Percentiles rank a stretch among this genome's conserved stretches.
These are phyloP conservation scores for Plasmodium malariae DNA, from an alignment of 169 alveolate species.

Conservation along the genomic window DNA sequence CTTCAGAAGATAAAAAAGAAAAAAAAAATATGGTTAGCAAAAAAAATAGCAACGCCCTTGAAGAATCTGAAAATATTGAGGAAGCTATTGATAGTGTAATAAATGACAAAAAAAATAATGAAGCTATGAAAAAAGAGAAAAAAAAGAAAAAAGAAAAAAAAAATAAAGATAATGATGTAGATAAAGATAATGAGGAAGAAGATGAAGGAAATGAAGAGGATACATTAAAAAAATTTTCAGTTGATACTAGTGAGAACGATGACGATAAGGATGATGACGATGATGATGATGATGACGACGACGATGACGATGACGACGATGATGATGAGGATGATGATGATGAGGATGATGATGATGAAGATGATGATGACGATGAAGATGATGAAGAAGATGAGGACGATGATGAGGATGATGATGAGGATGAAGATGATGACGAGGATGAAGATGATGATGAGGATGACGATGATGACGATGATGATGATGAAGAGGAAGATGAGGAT, in stretches of 20 bases:
- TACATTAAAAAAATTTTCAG: conserved; percentile 34
- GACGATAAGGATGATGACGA: conserved; percentile 35
- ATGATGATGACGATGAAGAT: conserved; percentile 63
- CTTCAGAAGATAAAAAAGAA: conserved; percentile 39
- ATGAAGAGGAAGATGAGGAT: conserved; percentile 47
- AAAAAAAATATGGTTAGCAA: conserved; percentile 65
- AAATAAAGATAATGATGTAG: conserved; percentile 50
- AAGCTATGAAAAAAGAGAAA: conserved; percentile 33
- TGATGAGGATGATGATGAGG: conserved; percentile 60
- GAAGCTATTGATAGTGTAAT: conserved; percentile 39
- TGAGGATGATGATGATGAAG: conserved; percentile 71
- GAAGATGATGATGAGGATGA: conserved; percentile 57
- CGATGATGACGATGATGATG: conserved; percentile 59
- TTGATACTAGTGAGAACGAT: conserved; percentile 66
- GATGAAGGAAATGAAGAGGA: conserved; percentile 64
- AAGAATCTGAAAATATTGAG: conserved; percentile 41
- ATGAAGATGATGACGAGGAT: conserved; percentile 51
- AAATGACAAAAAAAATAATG: conserved; percentile 42
- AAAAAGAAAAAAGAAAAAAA: conserved; percentile 60
- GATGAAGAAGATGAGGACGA: conserved; percentile 70
- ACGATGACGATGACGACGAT: conserved; percentile 60
- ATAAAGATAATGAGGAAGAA: conserved; percentile 53
- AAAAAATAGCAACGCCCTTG: conserved; percentile 50
- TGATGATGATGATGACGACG: conserved; percentile 49
- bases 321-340: conserved; percentile 75